Evolutionary conservation across 768 basidiomycete species (phyloP).

Genomic region (Psilocybe subaeruginosa): DNA sequence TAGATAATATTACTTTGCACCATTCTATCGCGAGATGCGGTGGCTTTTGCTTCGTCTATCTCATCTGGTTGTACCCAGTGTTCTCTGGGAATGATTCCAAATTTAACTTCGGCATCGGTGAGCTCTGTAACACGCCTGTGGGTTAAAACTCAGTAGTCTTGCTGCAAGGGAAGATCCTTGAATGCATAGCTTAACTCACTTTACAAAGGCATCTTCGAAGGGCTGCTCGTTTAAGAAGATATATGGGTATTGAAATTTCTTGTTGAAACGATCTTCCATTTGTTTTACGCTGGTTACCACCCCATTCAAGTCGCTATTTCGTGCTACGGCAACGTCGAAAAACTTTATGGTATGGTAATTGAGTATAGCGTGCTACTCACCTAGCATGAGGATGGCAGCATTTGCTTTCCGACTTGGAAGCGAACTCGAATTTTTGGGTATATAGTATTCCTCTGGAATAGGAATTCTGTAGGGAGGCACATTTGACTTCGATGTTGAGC

Average conservation of each 20-base stretch:
- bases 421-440: conserved; percentile 36
- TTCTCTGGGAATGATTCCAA: conserved; percentile 76
- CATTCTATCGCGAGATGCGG: conserved; percentile 69
- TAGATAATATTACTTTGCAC: conserved; percentile 66
- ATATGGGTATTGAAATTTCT: conserved; percentile 82
- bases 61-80: conserved; percentile 84
- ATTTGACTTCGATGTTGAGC: conserved; percentile 2
- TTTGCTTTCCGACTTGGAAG: conserved; percentile 68
- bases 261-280: conserved; percentile 91
- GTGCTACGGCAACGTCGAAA: conserved; percentile 35
- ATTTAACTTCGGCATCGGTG: conserved; percentile 66
- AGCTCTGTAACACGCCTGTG: conserved; percentile 55
- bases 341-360: not conserved
- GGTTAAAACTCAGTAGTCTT: conserved; percentile 14
- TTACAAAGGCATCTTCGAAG: conserved; percentile 75
- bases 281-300: conserved; percentile 70
- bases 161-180: not conserved
- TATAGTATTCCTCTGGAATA: conserved; percentile 62
- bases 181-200: conserved; percentile 30
- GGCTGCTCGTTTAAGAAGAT: conserved; percentile 85
- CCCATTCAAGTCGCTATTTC: conserved; percentile 62
- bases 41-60: conserved; percentile 78
- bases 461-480: conserved; percentile 55
- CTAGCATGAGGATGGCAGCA: conserved; percentile 81
- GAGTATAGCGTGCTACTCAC: conserved; percentile 24